These are phyloP conservation scores for Rhynchospora tenuis DNA, from an alignment of 176 grass and related monocot genomes.

Conservation along the genomic window DNA sequence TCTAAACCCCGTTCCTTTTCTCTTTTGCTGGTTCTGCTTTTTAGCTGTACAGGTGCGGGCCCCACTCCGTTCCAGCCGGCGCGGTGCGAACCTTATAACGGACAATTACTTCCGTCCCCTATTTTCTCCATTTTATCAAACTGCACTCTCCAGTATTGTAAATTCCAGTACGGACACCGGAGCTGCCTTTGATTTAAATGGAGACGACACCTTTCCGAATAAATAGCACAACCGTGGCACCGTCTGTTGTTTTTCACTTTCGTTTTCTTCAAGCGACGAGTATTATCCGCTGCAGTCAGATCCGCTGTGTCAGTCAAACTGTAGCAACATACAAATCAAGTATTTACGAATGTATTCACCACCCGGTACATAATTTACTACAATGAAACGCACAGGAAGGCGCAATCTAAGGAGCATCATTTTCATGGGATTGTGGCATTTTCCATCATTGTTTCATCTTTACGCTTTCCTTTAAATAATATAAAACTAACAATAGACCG, in stretches of 20 bases:
- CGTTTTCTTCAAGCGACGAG: conserved; percentile 19
- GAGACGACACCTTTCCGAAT: background rate
- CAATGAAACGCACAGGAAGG: background rate
- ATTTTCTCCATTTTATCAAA: background rate
- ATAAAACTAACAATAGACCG: conserved; percentile 23
- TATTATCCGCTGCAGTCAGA: background rate
- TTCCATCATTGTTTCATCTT: conserved; percentile 15
- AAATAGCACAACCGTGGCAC: background rate
- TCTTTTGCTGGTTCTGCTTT: background rate
- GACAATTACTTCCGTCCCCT: background rate
- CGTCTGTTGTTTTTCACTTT: background rate
- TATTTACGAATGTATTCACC: background rate
- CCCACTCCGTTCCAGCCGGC: background rate
- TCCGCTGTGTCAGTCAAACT: background rate
- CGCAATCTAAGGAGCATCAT: background rate
- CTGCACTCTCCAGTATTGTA: background rate
- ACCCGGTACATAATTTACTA: background rate
- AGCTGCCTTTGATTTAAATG: background rate
- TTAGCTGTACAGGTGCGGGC: background rate
- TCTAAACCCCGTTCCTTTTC: conserved; percentile 3
- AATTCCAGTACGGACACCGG: background rate
- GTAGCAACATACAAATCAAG: background rate
- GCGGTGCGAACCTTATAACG: background rate
- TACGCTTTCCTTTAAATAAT: conserved; percentile 23
- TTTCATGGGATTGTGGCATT: background rate